Evolutionary conservation across 2,329 filamentous ascomycete genomes (phyloP).

Genomic region (Pyrenophora teres): DNA sequence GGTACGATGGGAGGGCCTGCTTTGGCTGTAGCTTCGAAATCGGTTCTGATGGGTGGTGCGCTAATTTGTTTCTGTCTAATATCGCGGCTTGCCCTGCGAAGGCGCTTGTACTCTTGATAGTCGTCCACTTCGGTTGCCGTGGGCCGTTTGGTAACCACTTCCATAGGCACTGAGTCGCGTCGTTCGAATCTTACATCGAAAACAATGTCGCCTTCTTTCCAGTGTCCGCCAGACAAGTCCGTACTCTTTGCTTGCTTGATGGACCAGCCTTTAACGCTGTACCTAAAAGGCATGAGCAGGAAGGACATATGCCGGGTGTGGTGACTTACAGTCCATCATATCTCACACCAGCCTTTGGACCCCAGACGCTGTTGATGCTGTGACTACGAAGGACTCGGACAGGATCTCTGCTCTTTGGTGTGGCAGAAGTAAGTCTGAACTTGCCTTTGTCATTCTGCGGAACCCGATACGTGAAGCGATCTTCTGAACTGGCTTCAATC

Average conservation of each 20-base stretch:
- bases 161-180: constrained; percentile 41
- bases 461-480: constrained; percentile 51
- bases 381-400: constrained; percentile 54
- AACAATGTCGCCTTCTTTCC: constrained; percentile 35
- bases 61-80: constrained; percentile 9
- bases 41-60: neutral
- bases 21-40: constrained; percentile 9
- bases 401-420: constrained; percentile 47
- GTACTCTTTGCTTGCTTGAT: constrained; percentile 35
- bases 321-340: constrained; percentile 52
- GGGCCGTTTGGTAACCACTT: constrained; percentile 47
- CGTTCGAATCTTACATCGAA: constrained; percentile 50
- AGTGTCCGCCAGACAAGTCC: constrained; percentile 18
- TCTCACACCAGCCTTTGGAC: constrained; percentile 53
- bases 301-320: too few species aligned
- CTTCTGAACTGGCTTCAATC: constrained; percentile 39
- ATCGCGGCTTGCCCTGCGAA: constrained; percentile 35
- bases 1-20: constrained; percentile 19
- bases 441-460: constrained; percentile 48
- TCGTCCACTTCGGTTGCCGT: constrained; percentile 54
- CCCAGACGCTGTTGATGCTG: constrained; percentile 51
- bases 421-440: constrained; percentile 52
- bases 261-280: constrained; percentile 48
- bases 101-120: constrained; percentile 54
- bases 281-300: too few species aligned